Percentiles rank a stretch among this genome's conserved stretches.
Evolutionary conservation across 345 rosid species (phyloP).

Genomic region (Gossypium mustelinum): DNA sequence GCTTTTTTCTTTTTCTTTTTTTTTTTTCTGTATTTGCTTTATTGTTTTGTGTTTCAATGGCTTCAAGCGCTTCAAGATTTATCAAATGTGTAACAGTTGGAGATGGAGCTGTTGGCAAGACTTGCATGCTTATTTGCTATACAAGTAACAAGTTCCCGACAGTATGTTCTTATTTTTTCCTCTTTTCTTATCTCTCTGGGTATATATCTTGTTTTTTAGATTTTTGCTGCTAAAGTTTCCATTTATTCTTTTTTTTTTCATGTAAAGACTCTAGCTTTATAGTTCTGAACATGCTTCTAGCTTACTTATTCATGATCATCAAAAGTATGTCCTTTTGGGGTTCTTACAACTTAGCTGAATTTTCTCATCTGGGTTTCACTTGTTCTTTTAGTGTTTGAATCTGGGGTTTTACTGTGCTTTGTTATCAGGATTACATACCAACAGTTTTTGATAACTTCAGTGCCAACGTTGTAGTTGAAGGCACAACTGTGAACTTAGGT

Average conservation of each 20-base stretch:
- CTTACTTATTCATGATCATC: background rate
- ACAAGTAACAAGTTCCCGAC: conserved; percentile 85
- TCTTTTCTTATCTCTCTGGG: no score
- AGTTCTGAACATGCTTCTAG: conserved; percentile 7
- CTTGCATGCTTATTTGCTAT: conserved; percentile 85
- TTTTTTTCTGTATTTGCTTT: background rate
- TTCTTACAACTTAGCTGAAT: background rate
- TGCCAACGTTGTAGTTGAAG: conserved; percentile 93
- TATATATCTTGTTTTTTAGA: conserved; percentile 15
- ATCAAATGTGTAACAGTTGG: conserved; percentile 86
- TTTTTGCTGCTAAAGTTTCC: conserved; percentile 29
- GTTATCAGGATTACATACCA: conserved; percentile 86
- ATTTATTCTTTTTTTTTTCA: conserved; percentile 24
- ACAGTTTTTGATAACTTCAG: conserved; percentile 97
- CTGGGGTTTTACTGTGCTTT: conserved; percentile 16
- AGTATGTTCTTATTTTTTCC: conserved; percentile 32
- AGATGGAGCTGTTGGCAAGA: conserved; percentile 86
- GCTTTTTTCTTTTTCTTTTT: background rate
- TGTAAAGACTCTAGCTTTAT: conserved; percentile 3
- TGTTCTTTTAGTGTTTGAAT: conserved; percentile 1
- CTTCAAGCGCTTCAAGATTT: conserved; percentile 64
- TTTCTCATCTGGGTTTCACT: conserved; percentile 8
- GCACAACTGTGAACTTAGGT: conserved; percentile 88
- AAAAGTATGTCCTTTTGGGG: background rate
- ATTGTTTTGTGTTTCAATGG: conserved; percentile 39